A percentile compares a stretch with the other conserved stretches of the same genome.
These are phyloP conservation scores for Rhodotorula babjevae DNA, from an alignment of 768 basidiomycete genomes.

Conservation along the genomic window DNA sequence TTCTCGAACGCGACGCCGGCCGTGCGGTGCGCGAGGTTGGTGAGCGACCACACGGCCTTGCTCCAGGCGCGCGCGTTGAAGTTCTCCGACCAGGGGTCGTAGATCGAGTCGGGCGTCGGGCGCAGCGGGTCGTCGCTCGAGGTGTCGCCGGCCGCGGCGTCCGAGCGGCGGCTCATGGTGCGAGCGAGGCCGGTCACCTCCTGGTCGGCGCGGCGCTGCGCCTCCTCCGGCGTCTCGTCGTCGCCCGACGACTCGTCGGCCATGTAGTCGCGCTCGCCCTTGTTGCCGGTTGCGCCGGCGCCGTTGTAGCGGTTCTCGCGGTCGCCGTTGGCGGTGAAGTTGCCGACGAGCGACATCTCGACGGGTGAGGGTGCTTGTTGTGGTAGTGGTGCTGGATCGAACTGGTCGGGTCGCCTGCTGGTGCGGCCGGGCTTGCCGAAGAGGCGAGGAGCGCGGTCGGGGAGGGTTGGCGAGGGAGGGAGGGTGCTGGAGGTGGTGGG, in stretches of 20 bases:
- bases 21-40: neutral
- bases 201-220: neutral
- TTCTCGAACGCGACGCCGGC: slow-evolving; percentile 29
- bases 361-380: neutral
- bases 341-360: slow-evolving; percentile 4
- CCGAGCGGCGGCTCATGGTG: slow-evolving; percentile 4
- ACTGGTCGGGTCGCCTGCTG: too few relatives aligned
- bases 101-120: neutral
- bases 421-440: too few relatives aligned
- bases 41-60: neutral
- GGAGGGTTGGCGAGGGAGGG: too few relatives aligned
- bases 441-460: too few relatives aligned
- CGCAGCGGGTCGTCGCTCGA: slow-evolving; percentile 8
- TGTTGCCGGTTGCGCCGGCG: too few relatives aligned
- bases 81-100: neutral
- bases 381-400: too few relatives aligned
- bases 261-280: neutral
- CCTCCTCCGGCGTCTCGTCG: neutral
- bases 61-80: neutral
- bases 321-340: neutral
- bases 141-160: neutral
- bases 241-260: neutral
- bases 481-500: too few relatives aligned
- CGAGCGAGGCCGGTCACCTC: neutral
- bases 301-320: neutral